These are phyloP conservation scores for Lasiodiplodia sp. DNA, from an alignment of 2,329 filamentous ascomycete species.

Conservation along the genomic window DNA sequence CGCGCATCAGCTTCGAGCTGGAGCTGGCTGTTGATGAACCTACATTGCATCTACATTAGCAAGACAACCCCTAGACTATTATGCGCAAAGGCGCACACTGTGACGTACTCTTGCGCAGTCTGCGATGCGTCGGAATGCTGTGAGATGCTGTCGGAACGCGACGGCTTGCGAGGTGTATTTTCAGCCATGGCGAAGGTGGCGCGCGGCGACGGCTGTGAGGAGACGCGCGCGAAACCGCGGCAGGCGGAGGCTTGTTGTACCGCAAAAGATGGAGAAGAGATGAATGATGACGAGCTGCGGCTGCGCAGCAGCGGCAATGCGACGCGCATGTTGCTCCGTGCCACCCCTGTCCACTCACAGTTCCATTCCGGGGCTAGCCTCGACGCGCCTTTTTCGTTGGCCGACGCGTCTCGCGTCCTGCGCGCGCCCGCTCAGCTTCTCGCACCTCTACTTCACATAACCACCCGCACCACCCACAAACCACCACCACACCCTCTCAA, in stretches of 20 bases:
- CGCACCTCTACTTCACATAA: slow-evolving; percentile 8
- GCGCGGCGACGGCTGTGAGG: neutral
- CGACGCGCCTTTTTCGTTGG: slow-evolving; percentile 16
- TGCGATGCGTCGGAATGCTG: slow-evolving; percentile 60
- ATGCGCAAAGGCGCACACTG: neutral
- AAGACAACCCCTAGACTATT: slow-evolving; percentile 33
- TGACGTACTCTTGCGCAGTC: slow-evolving; percentile 58
- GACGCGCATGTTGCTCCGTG: slow-evolving; percentile 18
- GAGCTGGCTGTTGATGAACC: slow-evolving; percentile 88
- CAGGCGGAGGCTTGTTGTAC: neutral
- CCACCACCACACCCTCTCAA: neutral
- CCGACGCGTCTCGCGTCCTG: slow-evolving; percentile 23
- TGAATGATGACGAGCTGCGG: neutral
- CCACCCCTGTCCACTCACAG: slow-evolving; percentile 1
- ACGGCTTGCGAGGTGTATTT: slow-evolving; percentile 11
- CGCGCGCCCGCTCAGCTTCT: slow-evolving; percentile 6
- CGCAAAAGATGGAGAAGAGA: slow-evolving; percentile 9
- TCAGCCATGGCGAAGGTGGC: slow-evolving; percentile 11
- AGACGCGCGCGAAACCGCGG: neutral
- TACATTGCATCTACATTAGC: slow-evolving; percentile 44
- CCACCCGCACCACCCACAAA: neutral
- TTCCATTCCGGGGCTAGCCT: neutral
- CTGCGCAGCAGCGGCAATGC: slow-evolving; percentile 7
- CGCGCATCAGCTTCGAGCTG: slow-evolving; percentile 93
- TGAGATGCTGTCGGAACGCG: slow-evolving; percentile 48